Percentiles rank a stretch among this genome's conserved stretches.
Conservation (phyloP, 2,329 filamentous ascomycete genomes). For the Penicillium janthinellum region DNA sequence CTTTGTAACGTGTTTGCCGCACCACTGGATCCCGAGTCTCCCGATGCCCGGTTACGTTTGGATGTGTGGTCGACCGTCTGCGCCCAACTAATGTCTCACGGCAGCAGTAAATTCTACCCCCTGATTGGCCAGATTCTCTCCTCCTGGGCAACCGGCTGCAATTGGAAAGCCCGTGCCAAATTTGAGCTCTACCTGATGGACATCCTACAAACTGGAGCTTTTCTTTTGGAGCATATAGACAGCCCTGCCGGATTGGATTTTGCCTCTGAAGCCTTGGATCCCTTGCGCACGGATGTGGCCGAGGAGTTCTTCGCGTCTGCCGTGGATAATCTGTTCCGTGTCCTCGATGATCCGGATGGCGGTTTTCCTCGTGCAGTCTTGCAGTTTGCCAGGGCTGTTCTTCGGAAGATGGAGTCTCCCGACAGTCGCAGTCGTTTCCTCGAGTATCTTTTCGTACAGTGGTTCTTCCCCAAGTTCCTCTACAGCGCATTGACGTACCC, state of each 20-base stretch:
- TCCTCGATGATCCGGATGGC: conserved; percentile 83
- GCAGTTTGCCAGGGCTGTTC: conserved; percentile 80
- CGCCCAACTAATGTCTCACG: conserved; percentile 77
- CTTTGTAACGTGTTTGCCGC: conserved; percentile 89
- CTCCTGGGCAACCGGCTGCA: conserved; percentile 80
- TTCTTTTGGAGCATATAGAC: conserved; percentile 82
- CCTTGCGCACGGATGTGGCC: conserved; percentile 77
- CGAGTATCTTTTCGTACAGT: conserved; percentile 83
- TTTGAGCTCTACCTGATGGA: conserved; percentile 96
- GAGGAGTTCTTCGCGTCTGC: conserved; percentile 88
- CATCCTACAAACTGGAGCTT: conserved; percentile 88
- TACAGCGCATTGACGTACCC: conserved; percentile 83
- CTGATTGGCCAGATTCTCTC: conserved; percentile 84
- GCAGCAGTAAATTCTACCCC: conserved; percentile 74
- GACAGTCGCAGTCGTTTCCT: conserved; percentile 74
- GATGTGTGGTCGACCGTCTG: conserved; percentile 88
- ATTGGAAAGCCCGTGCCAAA: conserved; percentile 86
- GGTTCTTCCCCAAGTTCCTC: conserved; percentile 88
- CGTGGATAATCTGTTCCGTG: conserved; percentile 76
- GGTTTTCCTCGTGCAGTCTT: conserved; percentile 85
- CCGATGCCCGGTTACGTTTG: conserved; percentile 76
- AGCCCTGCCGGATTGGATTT: conserved; percentile 73
- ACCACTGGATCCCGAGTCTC: conserved; percentile 76
- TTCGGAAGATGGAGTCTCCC: conserved; percentile 70
- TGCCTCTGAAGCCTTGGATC: conserved; percentile 65